Percentiles rank a stretch among this genome's conserved stretches.
These are phyloP conservation scores for Xylariaceae sp. DNA, from an alignment of 2,329 filamentous ascomycete species.

Conservation along the genomic window DNA sequence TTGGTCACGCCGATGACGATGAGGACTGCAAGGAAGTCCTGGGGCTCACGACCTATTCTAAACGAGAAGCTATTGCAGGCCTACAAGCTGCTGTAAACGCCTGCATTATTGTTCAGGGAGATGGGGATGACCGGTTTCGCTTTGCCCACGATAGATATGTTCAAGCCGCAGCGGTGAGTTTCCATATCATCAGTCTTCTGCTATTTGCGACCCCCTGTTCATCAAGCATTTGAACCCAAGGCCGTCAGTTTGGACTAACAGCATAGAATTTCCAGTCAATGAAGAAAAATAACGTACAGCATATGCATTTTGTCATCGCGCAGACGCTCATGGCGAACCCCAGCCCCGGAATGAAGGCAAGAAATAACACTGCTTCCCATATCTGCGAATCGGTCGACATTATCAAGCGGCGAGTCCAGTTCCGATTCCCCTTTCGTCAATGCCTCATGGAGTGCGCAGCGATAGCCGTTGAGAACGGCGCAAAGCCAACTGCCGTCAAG, in stretches of 20 bases:
- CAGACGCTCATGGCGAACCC: constrained; percentile 73
- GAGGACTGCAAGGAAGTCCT: constrained; percentile 28
- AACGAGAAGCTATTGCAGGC: constrained; percentile 66
- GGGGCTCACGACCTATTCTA: constrained; percentile 48
- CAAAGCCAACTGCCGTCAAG: constrained; percentile 72
- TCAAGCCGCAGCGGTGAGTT: constrained; percentile 55
- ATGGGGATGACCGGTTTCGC: constrained; percentile 79
- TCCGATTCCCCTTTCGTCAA: constrained; percentile 64
- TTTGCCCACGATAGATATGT: constrained; percentile 88
- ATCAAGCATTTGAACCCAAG: not conserved
- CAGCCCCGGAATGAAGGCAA: constrained; percentile 52
- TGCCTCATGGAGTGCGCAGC: constrained; percentile 75
- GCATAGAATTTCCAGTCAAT: constrained; percentile 42
- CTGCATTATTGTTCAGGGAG: constrained; percentile 75
- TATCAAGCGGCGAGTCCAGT: constrained; percentile 59
- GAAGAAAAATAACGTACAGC: constrained; percentile 61
- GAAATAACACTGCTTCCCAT: constrained; percentile 73
- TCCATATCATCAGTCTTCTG: not conserved
- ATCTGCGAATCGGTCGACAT: constrained; percentile 72
- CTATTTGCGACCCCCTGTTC: not conserved
- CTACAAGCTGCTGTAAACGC: constrained; percentile 77
- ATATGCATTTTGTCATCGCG: constrained; percentile 90
- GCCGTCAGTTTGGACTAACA: constrained; percentile 5
- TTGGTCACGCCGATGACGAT: constrained; percentile 52
- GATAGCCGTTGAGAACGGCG: constrained; percentile 73